These are phyloP conservation scores for Craterostigma plantagineum DNA, from an alignment of 257 asterid species.

Conservation along the genomic window DNA sequence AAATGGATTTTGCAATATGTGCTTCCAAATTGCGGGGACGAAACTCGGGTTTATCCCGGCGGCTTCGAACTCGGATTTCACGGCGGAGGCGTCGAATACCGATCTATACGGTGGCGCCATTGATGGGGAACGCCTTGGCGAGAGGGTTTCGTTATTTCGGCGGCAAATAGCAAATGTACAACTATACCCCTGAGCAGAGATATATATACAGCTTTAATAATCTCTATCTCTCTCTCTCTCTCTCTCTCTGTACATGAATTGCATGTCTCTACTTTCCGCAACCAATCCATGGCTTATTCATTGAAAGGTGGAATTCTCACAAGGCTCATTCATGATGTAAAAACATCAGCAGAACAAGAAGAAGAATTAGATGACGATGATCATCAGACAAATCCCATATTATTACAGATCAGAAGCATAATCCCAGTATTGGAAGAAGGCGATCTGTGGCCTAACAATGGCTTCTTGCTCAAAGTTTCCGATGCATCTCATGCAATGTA, in stretches of 20 bases:
- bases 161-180: no score
- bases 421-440: conserved; percentile 66
- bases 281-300: conserved; percentile 19
- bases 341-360: conserved; percentile 10
- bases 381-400: conserved; percentile 15
- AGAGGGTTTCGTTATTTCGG: no score
- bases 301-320: conserved; percentile 42
- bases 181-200: no score
- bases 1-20: conserved; percentile 49
- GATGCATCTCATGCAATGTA: conserved; percentile 49
- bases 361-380: conserved; percentile 12
- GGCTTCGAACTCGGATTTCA: conserved; percentile 49
- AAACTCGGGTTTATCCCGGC: conserved; percentile 53
- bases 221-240: no score
- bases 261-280: no score
- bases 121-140: no score
- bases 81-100: conserved; percentile 48
- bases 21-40: conserved; percentile 85
- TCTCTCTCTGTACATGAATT: no score
- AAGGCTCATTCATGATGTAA: conserved; percentile 43
- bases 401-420: conserved; percentile 60
- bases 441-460: conserved; percentile 50
- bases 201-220: no score
- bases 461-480: conserved; percentile 53
- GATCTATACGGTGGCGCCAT: conserved; percentile 37